Conservation (phyloP, 495 filamentous ascomycete species). For the Tuber brumale region DNA sequence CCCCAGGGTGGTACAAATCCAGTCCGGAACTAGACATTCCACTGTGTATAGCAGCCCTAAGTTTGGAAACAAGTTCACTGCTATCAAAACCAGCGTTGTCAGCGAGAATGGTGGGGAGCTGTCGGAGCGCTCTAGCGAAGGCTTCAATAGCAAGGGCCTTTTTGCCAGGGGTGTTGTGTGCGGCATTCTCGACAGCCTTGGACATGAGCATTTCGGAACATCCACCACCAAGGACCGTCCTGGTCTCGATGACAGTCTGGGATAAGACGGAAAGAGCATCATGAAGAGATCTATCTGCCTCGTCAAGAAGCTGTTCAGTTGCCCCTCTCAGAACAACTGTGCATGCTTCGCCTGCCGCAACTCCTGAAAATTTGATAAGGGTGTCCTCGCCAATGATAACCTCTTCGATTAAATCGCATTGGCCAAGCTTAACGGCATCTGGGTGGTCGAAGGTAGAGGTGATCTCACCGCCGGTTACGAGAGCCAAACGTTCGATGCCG, state of each 20-base stretch:
- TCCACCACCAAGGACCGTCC: conserved; percentile 88
- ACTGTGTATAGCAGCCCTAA: conserved; percentile 88
- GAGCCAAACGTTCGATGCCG: conserved; percentile 86
- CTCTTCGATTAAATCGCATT: conserved; percentile 94
- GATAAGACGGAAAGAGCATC: conserved; percentile 95
- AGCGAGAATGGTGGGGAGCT: conserved; percentile 91
- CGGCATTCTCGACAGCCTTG: conserved; percentile 90
- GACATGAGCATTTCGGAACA: conserved; percentile 99
- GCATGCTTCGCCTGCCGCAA: conserved; percentile 88
- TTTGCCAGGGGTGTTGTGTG: conserved; percentile 92
- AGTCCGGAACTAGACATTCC: conserved; percentile 87
- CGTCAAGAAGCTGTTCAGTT: conserved; percentile 92
- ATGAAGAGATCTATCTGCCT: conserved; percentile 91
- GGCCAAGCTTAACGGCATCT: conserved; percentile 89
- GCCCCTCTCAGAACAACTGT: conserved; percentile 95
- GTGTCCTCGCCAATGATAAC: conserved; percentile 97
- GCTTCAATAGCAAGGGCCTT: conserved; percentile 87
- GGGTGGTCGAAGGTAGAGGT: conserved; percentile 97
- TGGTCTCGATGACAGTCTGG: conserved; percentile 90
- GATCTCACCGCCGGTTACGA: conserved; percentile 96
- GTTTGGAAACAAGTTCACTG: conserved; percentile 81
- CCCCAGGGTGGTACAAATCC: conserved; percentile 81
- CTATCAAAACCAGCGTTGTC: conserved; percentile 96
- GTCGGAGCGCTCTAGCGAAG: conserved; percentile 80
- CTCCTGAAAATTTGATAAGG: conserved; percentile 92